Evolutionary conservation across 2,329 filamentous ascomycete species (phyloP), one percentile per base, ranked within the genome.

Genomic region (Colletotrichum neosansevieriae): DNA sequence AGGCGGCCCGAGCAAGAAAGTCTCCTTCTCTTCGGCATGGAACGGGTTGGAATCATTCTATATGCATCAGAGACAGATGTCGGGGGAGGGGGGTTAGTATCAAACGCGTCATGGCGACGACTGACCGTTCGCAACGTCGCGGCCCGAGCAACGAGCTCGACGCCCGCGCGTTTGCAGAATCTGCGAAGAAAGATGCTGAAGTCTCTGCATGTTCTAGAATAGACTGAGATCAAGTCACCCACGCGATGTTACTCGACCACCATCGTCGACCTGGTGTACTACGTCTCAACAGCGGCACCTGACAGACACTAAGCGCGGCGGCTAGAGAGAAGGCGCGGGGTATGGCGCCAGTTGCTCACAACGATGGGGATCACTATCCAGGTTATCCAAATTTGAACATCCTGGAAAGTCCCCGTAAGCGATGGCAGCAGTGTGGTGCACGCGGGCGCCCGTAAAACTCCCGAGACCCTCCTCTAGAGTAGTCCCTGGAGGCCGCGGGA

Each of bases 21-120:
- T n/a, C n/a, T 61, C 49, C 34, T 21, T 56, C 32, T 51, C 59
- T 47, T 32, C 32, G 61, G 56, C 45, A 49, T 59, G 40, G 65
- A 68, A 59, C 29, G 11, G 54, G 50, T 59, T 68, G 47, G 49
- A 59, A 59, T 50, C 24, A 21, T 49, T 64, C 53, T 67, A 32
- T 38, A 58, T 53, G 58, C 53, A 45, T 53, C 40, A 36, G 13
- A 38, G 15, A 15, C 13, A 57, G 38, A 17, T 32, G 40, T 49
- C 36, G 17, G 11, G 59, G 49, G 59, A 49, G 9, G n/a, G 13
- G 15, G n/a, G n/a, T n/a, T 24, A 11, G 53, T 12, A 54, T 56
- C 6, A 15, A 17, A 24, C 21, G 51, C 64, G 49, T 59, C 65
- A 50, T 56, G 47, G 24, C 61, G 61, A n/a, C n/a, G n/a, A n/a